phyloP scores from a whole-genome alignment of 2,329 filamentous ascomycete species.

The Xylaria sp. region DNA sequence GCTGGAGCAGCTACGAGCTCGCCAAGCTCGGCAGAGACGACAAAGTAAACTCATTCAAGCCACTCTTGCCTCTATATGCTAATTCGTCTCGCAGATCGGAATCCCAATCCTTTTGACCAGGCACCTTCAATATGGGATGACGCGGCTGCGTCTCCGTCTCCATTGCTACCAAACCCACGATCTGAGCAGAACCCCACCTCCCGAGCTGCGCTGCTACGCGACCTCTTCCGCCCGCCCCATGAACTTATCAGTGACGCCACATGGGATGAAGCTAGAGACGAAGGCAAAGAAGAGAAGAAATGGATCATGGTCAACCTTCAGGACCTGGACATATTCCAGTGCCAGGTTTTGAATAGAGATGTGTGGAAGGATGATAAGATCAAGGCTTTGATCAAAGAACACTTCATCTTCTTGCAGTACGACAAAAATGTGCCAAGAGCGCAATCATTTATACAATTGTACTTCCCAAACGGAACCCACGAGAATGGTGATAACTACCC shows the following conservation, averaged over 20 bases:
- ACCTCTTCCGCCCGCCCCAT: constrained; percentile 92
- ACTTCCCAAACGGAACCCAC: constrained; percentile 75
- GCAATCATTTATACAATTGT: constrained; percentile 87
- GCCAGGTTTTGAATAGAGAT: constrained; percentile 91
- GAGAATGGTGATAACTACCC: constrained; percentile 92
- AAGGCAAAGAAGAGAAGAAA: constrained; percentile 88
- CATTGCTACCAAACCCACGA: constrained; percentile 46
- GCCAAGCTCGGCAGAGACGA: constrained; percentile 50
- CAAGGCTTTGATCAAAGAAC: constrained; percentile 82
- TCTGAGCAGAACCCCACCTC: constrained; percentile 61
- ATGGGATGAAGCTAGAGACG: constrained; percentile 86
- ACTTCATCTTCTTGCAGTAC: constrained; percentile 97
- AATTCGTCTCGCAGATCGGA: constrained; percentile 25
- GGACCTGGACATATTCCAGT: constrained; percentile 92
- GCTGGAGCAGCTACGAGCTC: constrained; percentile 70
- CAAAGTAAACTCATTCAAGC: constrained; percentile 22
- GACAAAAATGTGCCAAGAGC: constrained; percentile 84
- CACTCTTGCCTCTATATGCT: constrained; percentile 1
- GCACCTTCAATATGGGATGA: constrained; percentile 48
- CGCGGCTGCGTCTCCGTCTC: constrained; percentile 58
- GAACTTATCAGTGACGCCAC: constrained; percentile 82
- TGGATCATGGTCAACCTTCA: constrained; percentile 98
- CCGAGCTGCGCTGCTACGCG: constrained; percentile 83
- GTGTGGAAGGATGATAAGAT: constrained; percentile 91
- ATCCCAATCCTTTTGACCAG: constrained; percentile 47